Evolutionary conservation across 176 grass and related monocot genomes (phyloP).

Genomic region (Canna indica): DNA sequence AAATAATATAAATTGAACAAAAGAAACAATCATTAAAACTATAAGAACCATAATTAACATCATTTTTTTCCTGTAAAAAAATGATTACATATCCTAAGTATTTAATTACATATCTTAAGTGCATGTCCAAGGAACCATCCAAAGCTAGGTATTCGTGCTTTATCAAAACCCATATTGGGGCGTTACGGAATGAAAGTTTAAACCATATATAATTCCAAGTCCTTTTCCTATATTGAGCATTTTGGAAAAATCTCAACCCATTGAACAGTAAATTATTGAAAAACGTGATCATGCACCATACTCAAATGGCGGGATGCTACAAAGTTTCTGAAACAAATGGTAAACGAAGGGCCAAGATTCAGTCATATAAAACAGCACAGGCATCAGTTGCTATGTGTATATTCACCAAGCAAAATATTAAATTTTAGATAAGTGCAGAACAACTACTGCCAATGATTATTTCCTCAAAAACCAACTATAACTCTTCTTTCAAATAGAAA

Average conservation of each 20-base stretch:
- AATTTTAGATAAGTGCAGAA: background rate
- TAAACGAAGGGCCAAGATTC: background rate
- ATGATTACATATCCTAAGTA: too few species aligned
- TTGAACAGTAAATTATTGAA: background rate
- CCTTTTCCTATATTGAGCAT: background rate
- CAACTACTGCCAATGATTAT: background rate
- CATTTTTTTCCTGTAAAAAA: too few species aligned
- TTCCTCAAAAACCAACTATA: background rate
- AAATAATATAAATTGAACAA: too few species aligned
- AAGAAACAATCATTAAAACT: too few species aligned
- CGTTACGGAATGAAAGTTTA: too few species aligned
- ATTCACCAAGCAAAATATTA: background rate
- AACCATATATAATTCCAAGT: background rate
- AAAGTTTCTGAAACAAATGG: background rate
- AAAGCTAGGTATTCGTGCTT: too few species aligned
- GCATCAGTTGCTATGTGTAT: background rate
- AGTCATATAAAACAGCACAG: background rate
- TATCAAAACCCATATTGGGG: too few species aligned
- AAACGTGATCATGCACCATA: background rate
- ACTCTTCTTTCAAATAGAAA: conserved; percentile 35
- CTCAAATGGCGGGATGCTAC: background rate
- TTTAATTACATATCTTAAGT: too few species aligned
- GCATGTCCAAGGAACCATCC: too few species aligned
- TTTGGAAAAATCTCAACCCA: background rate
- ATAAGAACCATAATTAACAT: too few species aligned